Evolutionary conservation across 2,329 filamentous ascomycete species (phyloP), one percentile per base, ranked within the genome.

Genomic region (Lasiodiplodia theobromae): DNA sequence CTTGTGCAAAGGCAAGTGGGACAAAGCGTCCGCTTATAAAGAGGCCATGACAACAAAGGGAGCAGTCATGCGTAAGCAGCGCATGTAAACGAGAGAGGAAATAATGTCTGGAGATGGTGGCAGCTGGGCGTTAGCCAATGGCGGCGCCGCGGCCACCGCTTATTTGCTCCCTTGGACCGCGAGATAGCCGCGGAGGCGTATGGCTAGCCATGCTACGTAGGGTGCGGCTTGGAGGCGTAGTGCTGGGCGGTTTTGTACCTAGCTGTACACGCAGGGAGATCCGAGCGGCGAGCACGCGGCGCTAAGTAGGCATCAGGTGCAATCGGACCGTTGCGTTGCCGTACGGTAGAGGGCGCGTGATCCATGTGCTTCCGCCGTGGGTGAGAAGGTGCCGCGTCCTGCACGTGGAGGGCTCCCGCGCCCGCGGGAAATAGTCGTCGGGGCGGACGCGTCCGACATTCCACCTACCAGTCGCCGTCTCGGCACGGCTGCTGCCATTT

Each of bases 241-340:
- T 52, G 8, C 47, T 38, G 60, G 47, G 28, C 47, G 47, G n/a
- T n/a, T 23, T 38, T 64, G 63, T 56, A 56, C 21, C 51, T 47
- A 56, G 21, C 51, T 47, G 62, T 34, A 51, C 58, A 44, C 21
- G 40, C 58, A 47, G 23, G 57, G 51, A 38, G 31, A 52, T n/a
- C 58, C 60, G 47, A 64, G 47, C 28, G 25, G 7, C 31, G 47
- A 47, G 60, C 58, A 63, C 25, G 38, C 40, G 21, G 34, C 62
- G 52, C 63, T 66, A 34, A 34, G 31, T 34, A 66, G 63, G 23
- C n/a, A 54, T 25, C 7, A 56, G n/a, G 34, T 54, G 18, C 31
- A 66, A 56, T 66, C 63, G 63, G 63, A 56, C 63, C 63, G 63
- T 47, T 54, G 31, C 51, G 44, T 47, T 52, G 47, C 58, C 58